Conservation (phyloP, 495 filamentous ascomycete species). For the Aspergillus bertholletiae region DNA sequence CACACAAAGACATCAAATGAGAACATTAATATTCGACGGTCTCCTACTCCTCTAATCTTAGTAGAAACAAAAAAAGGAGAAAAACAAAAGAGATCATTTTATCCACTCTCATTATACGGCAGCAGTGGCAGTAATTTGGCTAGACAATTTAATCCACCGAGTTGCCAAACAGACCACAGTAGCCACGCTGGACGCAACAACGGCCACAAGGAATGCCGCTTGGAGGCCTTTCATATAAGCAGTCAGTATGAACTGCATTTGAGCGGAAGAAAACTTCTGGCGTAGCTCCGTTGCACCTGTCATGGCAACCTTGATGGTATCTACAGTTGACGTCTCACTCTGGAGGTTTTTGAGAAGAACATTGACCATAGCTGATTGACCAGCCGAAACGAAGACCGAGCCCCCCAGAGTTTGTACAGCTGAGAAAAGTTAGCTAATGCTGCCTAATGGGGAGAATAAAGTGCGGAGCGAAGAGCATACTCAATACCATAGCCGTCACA, state of each 20-base stretch:
- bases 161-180: too few species aligned
- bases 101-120: too few species aligned
- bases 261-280: slow-evolving; percentile 32
- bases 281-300: slow-evolving; percentile 53
- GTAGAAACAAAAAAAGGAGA: too few species aligned
- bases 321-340: slow-evolving; percentile 34
- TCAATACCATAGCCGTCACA: slow-evolving; percentile 18
- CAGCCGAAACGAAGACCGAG: slow-evolving; percentile 43
- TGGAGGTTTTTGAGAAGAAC: slow-evolving; percentile 31
- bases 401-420: slow-evolving; percentile 33
- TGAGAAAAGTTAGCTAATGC: too few species aligned
- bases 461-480: too few species aligned
- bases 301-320: slow-evolving; percentile 34
- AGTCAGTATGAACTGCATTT: slow-evolving; percentile 47
- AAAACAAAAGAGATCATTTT: too few species aligned
- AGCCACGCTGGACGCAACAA: slow-evolving; percentile 17
- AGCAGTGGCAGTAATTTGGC: too few species aligned
- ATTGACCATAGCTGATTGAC: slow-evolving; percentile 46
- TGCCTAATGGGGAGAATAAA: too few species aligned
- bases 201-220: slow-evolving; percentile 24
- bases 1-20: too few species aligned
- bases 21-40: too few species aligned
- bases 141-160: too few species aligned
- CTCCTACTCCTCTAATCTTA: too few species aligned
- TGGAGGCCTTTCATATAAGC: slow-evolving; percentile 60